These are phyloP conservation scores for Adansonia madagascariensis DNA, from an alignment of 441 rosid species.

Conservation along the genomic window DNA sequence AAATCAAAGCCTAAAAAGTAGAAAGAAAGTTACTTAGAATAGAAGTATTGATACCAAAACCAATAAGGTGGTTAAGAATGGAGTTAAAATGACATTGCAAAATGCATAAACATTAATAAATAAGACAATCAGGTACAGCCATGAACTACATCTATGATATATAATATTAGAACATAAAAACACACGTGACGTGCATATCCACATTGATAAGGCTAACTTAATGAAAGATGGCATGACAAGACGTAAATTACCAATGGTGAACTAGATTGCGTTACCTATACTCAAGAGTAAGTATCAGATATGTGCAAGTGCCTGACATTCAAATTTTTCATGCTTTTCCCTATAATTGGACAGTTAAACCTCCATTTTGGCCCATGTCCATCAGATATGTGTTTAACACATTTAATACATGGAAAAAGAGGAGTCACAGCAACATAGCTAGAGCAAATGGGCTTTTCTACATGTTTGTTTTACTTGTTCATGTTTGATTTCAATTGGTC, in stretches of 20 bases:
- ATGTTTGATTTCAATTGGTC: not conserved
- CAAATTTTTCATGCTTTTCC: not conserved
- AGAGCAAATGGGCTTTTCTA: not conserved
- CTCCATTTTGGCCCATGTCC: not conserved
- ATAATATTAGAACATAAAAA: not conserved
- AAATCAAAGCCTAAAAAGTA: not conserved
- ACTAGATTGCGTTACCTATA: not conserved
- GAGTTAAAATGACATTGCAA: not conserved
- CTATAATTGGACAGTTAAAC: not conserved
- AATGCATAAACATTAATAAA: not conserved
- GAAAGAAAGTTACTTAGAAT: not conserved
- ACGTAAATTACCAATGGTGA: constrained; percentile 5
- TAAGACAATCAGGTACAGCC: not conserved
- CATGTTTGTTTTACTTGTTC: not conserved
- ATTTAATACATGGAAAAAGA: not conserved
- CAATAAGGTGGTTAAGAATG: not conserved
- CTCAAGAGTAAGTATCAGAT: not conserved
- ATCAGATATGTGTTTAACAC: not conserved
- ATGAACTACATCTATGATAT: not conserved
- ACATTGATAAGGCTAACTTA: not conserved
- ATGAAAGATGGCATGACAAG: not conserved
- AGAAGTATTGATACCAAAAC: not conserved
- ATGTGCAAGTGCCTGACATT: not conserved
- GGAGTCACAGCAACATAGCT: not conserved
- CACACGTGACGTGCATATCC: not conserved